phyloP scores from a whole-genome alignment of 352 stramenopile genomes.

The Pythium myriotylum region DNA sequence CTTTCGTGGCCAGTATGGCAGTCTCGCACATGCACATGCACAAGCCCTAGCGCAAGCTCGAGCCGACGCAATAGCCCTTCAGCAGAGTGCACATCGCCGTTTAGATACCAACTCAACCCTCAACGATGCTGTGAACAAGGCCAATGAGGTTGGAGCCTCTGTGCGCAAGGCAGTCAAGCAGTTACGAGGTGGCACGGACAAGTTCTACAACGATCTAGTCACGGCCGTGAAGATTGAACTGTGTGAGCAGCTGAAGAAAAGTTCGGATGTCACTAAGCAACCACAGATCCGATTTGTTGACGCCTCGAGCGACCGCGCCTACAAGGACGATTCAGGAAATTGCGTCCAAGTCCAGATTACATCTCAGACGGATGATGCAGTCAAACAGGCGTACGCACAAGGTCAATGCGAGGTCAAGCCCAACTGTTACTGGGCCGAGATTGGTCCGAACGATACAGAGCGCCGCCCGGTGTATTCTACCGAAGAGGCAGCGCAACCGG shows the following conservation, averaged over 20 bases:
- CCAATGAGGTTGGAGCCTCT: constrained; percentile 45
- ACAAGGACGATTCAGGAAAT: constrained; percentile 42
- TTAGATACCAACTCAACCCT: constrained; percentile 18
- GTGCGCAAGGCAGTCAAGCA: constrained; percentile 68
- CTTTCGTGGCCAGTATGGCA: constrained; percentile 8
- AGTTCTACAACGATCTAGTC: constrained; percentile 72
- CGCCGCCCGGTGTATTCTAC: constrained; percentile 35
- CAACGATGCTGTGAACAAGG: constrained; percentile 38
- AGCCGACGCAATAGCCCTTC: neutral
- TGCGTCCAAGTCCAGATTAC: constrained; percentile 34
- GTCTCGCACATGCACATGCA: neutral
- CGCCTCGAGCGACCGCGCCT: constrained; percentile 31
- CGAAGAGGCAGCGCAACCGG: constrained; percentile 30
- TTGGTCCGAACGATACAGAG: constrained; percentile 36
- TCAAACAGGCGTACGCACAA: constrained; percentile 33
- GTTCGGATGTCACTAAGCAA: constrained; percentile 12
- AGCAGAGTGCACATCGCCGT: constrained; percentile 9
- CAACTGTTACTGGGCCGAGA: constrained; percentile 67
- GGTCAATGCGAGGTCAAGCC: constrained; percentile 54
- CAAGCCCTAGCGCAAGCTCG: constrained; percentile 6
- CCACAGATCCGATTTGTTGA: constrained; percentile 43
- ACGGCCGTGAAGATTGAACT: constrained; percentile 51
- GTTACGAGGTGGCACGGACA: constrained; percentile 53
- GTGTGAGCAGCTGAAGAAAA: constrained; percentile 42
- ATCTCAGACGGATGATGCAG: constrained; percentile 27